Evolutionary conservation across 2,329 filamentous ascomycete genomes (phyloP).

Genomic region (Talaromyces sp.): DNA sequence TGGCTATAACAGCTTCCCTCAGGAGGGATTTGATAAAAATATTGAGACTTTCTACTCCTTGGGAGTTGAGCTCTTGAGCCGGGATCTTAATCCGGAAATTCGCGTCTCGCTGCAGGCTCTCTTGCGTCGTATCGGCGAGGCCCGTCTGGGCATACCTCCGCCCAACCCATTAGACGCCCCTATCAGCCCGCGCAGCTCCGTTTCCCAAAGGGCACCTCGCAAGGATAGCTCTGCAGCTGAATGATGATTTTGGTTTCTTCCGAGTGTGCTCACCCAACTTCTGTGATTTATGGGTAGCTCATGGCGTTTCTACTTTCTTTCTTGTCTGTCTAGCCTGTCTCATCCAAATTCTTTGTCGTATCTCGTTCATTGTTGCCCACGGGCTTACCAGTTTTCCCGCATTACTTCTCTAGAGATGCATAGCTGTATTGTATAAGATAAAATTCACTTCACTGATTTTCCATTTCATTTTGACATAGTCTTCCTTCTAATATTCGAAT

Average conservation of each 20-base stretch:
- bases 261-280: slow-evolving; percentile 35
- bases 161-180: slow-evolving; percentile 27
- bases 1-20: slow-evolving; percentile 83
- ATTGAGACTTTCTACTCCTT: slow-evolving; percentile 84
- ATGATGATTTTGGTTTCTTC: slow-evolving; percentile 21
- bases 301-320: slow-evolving; percentile 16
- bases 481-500: not conserved
- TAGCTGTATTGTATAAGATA: slow-evolving; percentile 29
- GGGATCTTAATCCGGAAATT: slow-evolving; percentile 79
- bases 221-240: slow-evolving; percentile 33
- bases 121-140: slow-evolving; percentile 80
- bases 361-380: slow-evolving; percentile 5
- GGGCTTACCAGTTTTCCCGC: slow-evolving; percentile 9
- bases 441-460: slow-evolving; percentile 16
- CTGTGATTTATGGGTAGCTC: slow-evolving; percentile 21
- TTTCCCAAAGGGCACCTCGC: slow-evolving; percentile 35
- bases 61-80: slow-evolving; percentile 76
- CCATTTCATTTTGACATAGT: not conserved
- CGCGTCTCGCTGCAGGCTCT: slow-evolving; percentile 76
- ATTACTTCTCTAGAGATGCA: slow-evolving; percentile 25
- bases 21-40: slow-evolving; percentile 76
- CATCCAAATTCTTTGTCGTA: not conserved
- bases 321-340: slow-evolving; percentile 6
- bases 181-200: slow-evolving; percentile 39
- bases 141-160: slow-evolving; percentile 55